Evolutionary conservation across 345 rosid genomes (phyloP).

Genomic region (Sapria himalayana): DNA sequence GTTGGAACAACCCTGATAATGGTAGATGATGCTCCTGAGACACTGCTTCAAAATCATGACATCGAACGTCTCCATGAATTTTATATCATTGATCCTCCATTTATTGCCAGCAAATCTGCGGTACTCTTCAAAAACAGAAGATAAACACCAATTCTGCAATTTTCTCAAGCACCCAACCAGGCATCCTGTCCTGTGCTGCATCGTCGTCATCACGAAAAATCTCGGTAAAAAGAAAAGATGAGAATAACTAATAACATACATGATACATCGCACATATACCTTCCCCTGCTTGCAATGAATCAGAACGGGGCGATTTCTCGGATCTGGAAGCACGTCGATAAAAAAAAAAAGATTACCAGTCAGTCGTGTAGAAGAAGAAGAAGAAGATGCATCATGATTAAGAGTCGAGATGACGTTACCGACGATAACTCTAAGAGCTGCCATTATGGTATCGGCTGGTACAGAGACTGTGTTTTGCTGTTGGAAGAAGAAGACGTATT

Average conservation of each 20-base stretch:
- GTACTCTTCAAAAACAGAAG: slow-evolving; percentile 60
- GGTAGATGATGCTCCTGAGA: slow-evolving; percentile 46
- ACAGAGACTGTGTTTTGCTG: slow-evolving; percentile 42
- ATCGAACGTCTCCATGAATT: slow-evolving; percentile 42
- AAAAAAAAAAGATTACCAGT: background rate
- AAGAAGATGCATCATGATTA: background rate
- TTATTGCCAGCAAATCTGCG: slow-evolving; percentile 40
- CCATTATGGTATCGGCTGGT: slow-evolving; percentile 33
- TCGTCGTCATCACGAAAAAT: too few species aligned
- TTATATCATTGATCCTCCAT: slow-evolving; percentile 31
- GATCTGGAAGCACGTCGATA: slow-evolving; percentile 31
- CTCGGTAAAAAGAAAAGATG: slow-evolving; percentile 1
- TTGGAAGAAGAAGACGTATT: background rate
- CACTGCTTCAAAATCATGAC: slow-evolving; percentile 27
- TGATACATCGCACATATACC: slow-evolving; percentile 21
- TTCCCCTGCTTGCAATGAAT: slow-evolving; percentile 85
- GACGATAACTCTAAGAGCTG: slow-evolving; percentile 48
- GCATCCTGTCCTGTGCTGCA: slow-evolving; percentile 82
- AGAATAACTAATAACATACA: background rate
- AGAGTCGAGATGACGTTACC: slow-evolving; percentile 19
- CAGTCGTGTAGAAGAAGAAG: slow-evolving; percentile 2
- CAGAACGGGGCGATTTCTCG: slow-evolving; percentile 63
- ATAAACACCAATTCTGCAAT: slow-evolving; percentile 56
- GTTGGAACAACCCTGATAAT: slow-evolving; percentile 48
- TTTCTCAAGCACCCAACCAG: slow-evolving; percentile 79